A percentile compares a stretch with the other conserved stretches of the same genome.
Conservation (phyloP, 2,329 filamentous ascomycete species). For the Penicillium fuscoglaucum region DNA sequence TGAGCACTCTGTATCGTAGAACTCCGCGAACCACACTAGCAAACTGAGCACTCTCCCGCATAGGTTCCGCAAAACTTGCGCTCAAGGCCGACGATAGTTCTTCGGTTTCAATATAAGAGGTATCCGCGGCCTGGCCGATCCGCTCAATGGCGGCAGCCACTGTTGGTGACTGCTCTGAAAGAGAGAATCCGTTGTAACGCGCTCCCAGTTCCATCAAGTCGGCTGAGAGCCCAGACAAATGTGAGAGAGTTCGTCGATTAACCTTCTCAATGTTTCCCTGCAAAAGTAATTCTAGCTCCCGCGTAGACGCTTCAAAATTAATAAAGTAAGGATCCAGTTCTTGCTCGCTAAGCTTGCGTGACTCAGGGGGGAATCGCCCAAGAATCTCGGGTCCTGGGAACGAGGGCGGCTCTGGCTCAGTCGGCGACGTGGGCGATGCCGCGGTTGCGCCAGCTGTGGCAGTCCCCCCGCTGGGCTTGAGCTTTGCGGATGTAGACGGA, state of each 20-base stretch:
- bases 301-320: slow-evolving; percentile 86
- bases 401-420: slow-evolving; percentile 56
- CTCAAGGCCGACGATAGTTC: slow-evolving; percentile 86
- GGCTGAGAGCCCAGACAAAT: slow-evolving; percentile 77
- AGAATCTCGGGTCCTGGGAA: slow-evolving; percentile 65
- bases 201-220: slow-evolving; percentile 92
- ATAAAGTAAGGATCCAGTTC: slow-evolving; percentile 96
- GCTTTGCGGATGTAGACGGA: slow-evolving; percentile 79
- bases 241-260: slow-evolving; percentile 82
- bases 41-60: slow-evolving; percentile 97
- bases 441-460: slow-evolving; percentile 47
- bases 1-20: slow-evolving; percentile 83
- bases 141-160: slow-evolving; percentile 92
- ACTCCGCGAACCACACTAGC: slow-evolving; percentile 90
- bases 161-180: slow-evolving; percentile 86
- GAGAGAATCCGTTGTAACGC: slow-evolving; percentile 93
- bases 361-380: slow-evolving; percentile 78
- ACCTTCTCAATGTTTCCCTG: slow-evolving; percentile 96
- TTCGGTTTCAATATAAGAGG: slow-evolving; percentile 92
- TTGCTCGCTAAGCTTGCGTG: slow-evolving; percentile 74
- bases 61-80: slow-evolving; percentile 92
- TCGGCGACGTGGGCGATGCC: slow-evolving; percentile 45
- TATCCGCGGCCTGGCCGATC: slow-evolving; percentile 89
- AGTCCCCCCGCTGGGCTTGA: slow-evolving; percentile 60
- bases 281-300: slow-evolving; percentile 83